A percentile compares a stretch with the other conserved stretches of the same genome.
Conservation (phyloP, 164 flowering plant genomes). For the Tetracentron sinense region DNA sequence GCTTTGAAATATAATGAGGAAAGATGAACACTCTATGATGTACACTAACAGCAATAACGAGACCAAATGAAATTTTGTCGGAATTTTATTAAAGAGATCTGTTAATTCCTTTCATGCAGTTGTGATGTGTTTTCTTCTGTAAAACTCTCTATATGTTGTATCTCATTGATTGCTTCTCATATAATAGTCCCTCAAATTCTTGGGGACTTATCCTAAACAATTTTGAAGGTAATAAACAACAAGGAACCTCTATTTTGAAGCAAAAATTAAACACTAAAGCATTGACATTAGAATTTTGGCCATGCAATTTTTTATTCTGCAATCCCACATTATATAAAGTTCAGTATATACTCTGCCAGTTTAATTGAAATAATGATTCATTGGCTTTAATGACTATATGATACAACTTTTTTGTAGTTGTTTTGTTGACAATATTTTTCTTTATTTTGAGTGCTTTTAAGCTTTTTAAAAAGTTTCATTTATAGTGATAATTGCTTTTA, state of each 20-base stretch:
- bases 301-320: too few species aligned
- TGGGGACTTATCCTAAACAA: not conserved
- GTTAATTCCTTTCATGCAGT: not conserved
- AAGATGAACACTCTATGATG: not conserved
- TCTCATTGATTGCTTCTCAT: not conserved
- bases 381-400: too few species aligned
- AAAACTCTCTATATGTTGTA: conserved; percentile 1
- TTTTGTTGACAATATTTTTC: too few species aligned
- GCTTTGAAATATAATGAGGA: not conserved
- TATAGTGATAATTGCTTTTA: too few species aligned
- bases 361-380: too few species aligned
- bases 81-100: not conserved
- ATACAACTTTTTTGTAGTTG: too few species aligned
- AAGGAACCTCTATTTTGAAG: not conserved
- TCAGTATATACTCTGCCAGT: too few species aligned
- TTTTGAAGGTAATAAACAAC: not conserved
- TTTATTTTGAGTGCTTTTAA: too few species aligned
- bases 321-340: too few species aligned
- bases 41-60: not conserved
- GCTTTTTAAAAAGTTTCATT: too few species aligned
- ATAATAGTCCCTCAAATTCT: not conserved
- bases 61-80: not conserved
- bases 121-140: not conserved
- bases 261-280: too few species aligned
- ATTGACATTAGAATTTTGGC: too few species aligned